A percentile compares a stretch with the other conserved stretches of the same genome.
Evolutionary conservation across 73 alveolate species (phyloP).

Genomic region (Symbiodinium pilosum): DNA sequence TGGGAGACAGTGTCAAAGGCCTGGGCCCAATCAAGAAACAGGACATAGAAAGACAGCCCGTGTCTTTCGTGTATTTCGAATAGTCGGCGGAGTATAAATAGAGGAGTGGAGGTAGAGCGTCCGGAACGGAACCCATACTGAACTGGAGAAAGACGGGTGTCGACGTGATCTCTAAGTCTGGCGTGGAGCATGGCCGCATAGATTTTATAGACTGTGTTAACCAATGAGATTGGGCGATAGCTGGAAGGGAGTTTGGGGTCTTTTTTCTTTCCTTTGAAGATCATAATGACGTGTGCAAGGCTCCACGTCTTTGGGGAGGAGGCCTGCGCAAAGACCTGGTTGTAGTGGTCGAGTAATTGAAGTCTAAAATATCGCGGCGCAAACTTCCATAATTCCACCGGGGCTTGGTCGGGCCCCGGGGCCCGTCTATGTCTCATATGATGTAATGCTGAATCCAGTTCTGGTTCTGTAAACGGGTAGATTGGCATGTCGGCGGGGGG

Average conservation of each 20-base stretch:
- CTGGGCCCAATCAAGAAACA: background rate
- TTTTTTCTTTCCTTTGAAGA: background rate
- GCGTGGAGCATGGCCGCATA: background rate
- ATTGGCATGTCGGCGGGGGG: too few species aligned
- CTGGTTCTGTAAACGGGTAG: too few species aligned
- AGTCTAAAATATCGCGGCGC: too few species aligned
- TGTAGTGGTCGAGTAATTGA: background rate
- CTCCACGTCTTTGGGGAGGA: background rate
- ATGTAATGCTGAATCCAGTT: too few species aligned
- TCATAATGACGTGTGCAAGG: background rate
- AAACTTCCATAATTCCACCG: too few species aligned
- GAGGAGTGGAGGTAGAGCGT: background rate
- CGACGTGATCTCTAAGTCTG: background rate
- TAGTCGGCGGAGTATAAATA: background rate
- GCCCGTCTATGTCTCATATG: too few species aligned
- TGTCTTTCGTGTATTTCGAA: background rate
- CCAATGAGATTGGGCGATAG: constrained; percentile 14
- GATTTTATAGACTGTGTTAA: background rate
- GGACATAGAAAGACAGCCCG: background rate
- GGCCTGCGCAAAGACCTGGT: background rate
- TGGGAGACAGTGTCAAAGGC: background rate
- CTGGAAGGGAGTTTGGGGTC: background rate
- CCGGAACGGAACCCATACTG: background rate
- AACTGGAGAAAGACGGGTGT: background rate
- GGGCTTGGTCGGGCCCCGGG: too few species aligned